These are phyloP conservation scores for Escovopsis sp. DNA, from an alignment of 2,329 filamentous ascomycete species.

Conservation along the genomic window DNA sequence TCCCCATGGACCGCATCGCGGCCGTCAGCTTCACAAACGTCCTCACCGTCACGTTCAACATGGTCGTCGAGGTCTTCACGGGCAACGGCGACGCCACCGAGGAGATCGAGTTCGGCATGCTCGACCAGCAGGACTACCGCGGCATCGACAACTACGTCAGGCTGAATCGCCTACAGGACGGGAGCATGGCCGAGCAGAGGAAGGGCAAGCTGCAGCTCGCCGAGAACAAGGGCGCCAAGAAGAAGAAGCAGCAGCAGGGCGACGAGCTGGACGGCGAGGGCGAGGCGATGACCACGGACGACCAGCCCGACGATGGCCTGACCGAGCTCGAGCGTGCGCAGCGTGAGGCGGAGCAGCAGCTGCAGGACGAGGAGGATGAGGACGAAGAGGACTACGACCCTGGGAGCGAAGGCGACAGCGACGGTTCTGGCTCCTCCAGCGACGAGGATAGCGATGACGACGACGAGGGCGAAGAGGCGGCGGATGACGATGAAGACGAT, in stretches of 20 bases:
- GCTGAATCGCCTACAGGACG: constrained; percentile 46
- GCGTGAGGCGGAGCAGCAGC: constrained; percentile 34
- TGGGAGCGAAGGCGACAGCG: constrained; percentile 44
- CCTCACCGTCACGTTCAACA: constrained; percentile 53
- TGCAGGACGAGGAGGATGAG: constrained; percentile 48
- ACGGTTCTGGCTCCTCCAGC: constrained; percentile 35
- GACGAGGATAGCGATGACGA: constrained; percentile 41
- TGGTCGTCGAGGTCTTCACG: constrained; percentile 45
- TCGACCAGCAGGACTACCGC: constrained; percentile 53
- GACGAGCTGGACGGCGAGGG: constrained; percentile 24
- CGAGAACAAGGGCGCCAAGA: constrained; percentile 40
- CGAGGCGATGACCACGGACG: constrained; percentile 17
- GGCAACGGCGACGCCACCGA: constrained; percentile 34
- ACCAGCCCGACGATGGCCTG: constrained; percentile 22
- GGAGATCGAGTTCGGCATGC: constrained; percentile 53
- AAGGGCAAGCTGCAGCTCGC: constrained; percentile 49
- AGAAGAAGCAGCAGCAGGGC: constrained; percentile 22
- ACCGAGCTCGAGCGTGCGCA: constrained; percentile 37
- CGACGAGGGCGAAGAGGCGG: constrained; percentile 28
- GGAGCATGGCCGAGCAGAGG: constrained; percentile 53
- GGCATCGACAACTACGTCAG: constrained; percentile 51
- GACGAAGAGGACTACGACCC: constrained; percentile 54
- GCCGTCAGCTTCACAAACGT: constrained; percentile 55
- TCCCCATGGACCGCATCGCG: constrained; percentile 44
- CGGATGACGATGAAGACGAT: constrained; percentile 24